phyloP scores from a whole-genome alignment of 1,139 yeast genomes.

The Hanseniaspora sp. region DNA sequence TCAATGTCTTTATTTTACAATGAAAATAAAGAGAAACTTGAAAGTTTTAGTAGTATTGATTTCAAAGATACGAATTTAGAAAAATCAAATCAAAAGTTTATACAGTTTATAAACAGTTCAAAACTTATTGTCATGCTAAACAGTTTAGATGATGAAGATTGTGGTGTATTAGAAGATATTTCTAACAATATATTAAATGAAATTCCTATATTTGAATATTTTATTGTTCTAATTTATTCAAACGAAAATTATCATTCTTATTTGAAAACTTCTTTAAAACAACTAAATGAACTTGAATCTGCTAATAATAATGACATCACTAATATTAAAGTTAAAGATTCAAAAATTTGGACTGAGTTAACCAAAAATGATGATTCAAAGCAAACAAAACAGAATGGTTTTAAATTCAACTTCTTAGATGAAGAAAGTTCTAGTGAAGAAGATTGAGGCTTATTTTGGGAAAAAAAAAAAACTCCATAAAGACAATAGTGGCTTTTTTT shows the following conservation, averaged over 20 bases:
- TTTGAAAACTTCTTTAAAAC: conserved; percentile 36
- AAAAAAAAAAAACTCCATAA: neutral
- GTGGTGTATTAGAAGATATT: conserved; percentile 32
- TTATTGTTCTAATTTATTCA: conserved; percentile 35
- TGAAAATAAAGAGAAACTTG: conserved; percentile 1
- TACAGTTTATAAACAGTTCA: neutral
- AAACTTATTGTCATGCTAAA: conserved; percentile 14
- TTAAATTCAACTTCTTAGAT: conserved; percentile 8
- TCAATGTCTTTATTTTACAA: conserved; percentile 31
- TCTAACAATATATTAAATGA: conserved; percentile 24
- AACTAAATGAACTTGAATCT: conserved; percentile 22
- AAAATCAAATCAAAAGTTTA: neutral
- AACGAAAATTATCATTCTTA: conserved; percentile 26
- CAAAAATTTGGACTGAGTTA: conserved; percentile 11
- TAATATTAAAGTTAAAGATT: conserved; percentile 3
- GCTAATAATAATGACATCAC: neutral
- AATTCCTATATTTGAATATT: conserved; percentile 51
- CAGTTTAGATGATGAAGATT: conserved; percentile 30
- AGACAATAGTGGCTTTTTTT: no score
- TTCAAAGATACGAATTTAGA: neutral
- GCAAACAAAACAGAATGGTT: neutral
- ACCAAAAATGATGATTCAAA: neutral
- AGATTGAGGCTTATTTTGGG: neutral
- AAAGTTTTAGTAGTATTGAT: neutral
- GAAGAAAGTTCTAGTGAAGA: conserved; percentile 10